Base-by-base conservation (phyloP, 192 early-diverging fungal genomes). In the Coemansia sp. region DNA sequence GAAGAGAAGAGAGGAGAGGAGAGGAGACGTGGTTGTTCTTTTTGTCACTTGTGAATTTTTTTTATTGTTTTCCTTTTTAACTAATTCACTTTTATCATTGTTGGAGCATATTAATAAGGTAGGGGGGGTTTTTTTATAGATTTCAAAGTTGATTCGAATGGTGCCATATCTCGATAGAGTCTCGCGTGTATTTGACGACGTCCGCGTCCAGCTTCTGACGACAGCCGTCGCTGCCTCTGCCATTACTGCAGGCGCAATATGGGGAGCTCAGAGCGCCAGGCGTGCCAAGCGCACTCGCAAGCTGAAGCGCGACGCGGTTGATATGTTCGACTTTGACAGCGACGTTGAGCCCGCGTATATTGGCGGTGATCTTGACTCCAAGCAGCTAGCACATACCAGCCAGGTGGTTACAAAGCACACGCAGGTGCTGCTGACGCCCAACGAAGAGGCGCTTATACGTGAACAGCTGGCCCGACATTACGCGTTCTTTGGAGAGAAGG, bases 391-490 rank as follows among this genome's bases (percentile, higher is more conserved):
- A 6, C 19, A 40, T 40, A 51, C 60, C 10, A 52, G 43, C 59
- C 19, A 46, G 32, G 60, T 19, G 11, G 84, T 80, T 26, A 74
- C 75, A 21, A 78, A 76, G 36, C 67, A 67, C 55, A 84, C 75
- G 12, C 68, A 72, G 51, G 67, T 83, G 36, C 59, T 66, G 9
- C 62, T 81, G 40, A 69, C 74, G 32, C 68, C 78, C 0, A 74
- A 77, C 62, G 82, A 78, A 37, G 93, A 95, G 66, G 78, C 88
- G 5, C 77, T 97, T 16, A 86, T 95, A 15, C 77, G 87, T 19
- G 94, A 98, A 67, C 95, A 98, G 69, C 72, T 99, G 37, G 82
- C 92, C 2, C 82, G 92, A 40, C 95, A 95, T 77, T 89, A 91
- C 68, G 92, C 88, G 1, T 98, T 99, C 65, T 74, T 99, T 60